Percentiles rank a stretch among this genome's conserved stretches.
These are phyloP conservation scores for Polychaeton citri DNA, from an alignment of 2,329 filamentous ascomycete genomes.

Conservation along the genomic window DNA sequence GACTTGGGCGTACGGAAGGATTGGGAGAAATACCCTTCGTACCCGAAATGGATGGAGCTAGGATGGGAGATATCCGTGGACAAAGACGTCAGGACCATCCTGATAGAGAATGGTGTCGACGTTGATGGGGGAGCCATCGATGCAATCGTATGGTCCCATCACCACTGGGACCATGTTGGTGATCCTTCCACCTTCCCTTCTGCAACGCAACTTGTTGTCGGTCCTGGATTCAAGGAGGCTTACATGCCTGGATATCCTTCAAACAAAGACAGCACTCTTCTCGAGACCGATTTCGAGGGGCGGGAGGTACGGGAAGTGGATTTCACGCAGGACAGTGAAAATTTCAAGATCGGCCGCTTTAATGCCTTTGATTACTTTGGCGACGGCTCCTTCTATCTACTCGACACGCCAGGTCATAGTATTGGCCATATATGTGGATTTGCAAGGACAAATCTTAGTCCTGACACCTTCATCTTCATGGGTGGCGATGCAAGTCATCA, in stretches of 20 bases:
- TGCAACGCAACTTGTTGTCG: slow-evolving; percentile 32
- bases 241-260: slow-evolving; percentile 33
- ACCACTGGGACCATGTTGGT: slow-evolving; percentile 26
- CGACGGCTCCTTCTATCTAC: slow-evolving; percentile 43
- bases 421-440: slow-evolving; percentile 39
- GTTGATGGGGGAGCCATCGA: slow-evolving; percentile 22
- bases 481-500: slow-evolving; percentile 36
- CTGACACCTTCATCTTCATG: slow-evolving; percentile 35
- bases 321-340: slow-evolving; percentile 23
- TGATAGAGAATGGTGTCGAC: slow-evolving; percentile 26
- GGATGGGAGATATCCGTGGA: slow-evolving; percentile 27
- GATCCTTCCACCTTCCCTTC: slow-evolving; percentile 31
- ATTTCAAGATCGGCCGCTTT: slow-evolving; percentile 35
- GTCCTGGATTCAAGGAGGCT: slow-evolving; percentile 31
- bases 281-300: slow-evolving; percentile 28
- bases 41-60: slow-evolving; percentile 16
- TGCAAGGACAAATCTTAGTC: slow-evolving; percentile 26
- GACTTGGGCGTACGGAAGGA: slow-evolving; percentile 37
- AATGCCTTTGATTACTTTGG: slow-evolving; percentile 40
- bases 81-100: slow-evolving; percentile 29
- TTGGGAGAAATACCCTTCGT: slow-evolving; percentile 25
- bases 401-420: slow-evolving; percentile 41
- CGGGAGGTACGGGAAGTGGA: slow-evolving; percentile 24
- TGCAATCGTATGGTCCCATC: slow-evolving; percentile 21
- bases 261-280: slow-evolving; percentile 24